Evolutionary conservation across 2,329 filamentous ascomycete genomes (phyloP).

Genomic region (Exophiala sp.): DNA sequence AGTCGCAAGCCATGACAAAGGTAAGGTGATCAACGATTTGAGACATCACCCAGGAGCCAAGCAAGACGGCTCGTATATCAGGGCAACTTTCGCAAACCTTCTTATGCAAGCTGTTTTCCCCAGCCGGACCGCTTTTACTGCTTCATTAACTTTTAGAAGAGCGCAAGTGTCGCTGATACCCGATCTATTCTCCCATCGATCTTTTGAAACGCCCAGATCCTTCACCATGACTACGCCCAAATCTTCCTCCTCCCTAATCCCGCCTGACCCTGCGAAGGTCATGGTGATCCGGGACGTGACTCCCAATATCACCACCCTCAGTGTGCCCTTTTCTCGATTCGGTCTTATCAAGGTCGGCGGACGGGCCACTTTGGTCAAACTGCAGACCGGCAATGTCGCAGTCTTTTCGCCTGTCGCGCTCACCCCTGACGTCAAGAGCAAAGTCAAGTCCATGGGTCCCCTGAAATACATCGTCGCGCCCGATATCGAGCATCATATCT

Average conservation of each 20-base stretch:
- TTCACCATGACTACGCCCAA: conserved; percentile 48
- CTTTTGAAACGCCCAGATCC: background rate
- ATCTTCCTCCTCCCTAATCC: conserved; percentile 51
- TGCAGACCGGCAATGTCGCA: conserved; percentile 70
- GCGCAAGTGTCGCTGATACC: background rate
- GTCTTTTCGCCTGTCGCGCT: conserved; percentile 89
- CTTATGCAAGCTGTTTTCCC: background rate
- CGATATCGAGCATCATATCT: conserved; percentile 93
- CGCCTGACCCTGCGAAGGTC: conserved; percentile 66
- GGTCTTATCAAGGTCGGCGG: conserved; percentile 77
- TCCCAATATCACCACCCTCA: conserved; percentile 58
- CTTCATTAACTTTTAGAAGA: conserved; percentile 1
- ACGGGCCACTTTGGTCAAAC: conserved; percentile 74
- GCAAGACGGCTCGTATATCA: conserved; percentile 8
- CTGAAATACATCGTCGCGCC: conserved; percentile 81
- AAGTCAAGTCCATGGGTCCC: conserved; percentile 55
- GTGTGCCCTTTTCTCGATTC: conserved; percentile 76
- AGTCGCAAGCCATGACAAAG: background rate
- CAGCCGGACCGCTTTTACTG: background rate
- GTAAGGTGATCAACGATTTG: background rate
- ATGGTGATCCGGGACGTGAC: conserved; percentile 88
- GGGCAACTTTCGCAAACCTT: background rate
- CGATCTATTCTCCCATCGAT: background rate
- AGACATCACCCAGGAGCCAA: background rate
- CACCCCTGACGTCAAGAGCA: conserved; percentile 64